phyloP scores from a whole-genome alignment of 73 alveolate species.

The Diophrys sp. region DNA sequence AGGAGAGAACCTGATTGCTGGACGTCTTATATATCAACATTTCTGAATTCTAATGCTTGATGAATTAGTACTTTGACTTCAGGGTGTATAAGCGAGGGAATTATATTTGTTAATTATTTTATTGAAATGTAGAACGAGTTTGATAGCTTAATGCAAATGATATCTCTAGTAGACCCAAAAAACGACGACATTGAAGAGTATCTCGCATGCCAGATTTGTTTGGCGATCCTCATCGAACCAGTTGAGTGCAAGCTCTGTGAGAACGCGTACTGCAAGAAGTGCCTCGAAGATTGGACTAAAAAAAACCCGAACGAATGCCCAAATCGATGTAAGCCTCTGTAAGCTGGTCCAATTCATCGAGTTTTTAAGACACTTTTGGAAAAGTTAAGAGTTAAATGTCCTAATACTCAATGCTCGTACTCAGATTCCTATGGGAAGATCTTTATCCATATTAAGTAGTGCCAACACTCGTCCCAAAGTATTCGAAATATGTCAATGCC shows the following conservation, averaged over 20 bases:
- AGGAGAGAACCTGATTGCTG: constrained; percentile 51
- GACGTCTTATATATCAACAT: constrained; percentile 64
- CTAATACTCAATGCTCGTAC: constrained; percentile 13
- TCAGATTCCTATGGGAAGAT: not conserved
- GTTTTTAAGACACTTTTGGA: constrained; percentile 10
- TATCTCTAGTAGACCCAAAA: not conserved
- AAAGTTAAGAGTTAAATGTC: constrained; percentile 34
- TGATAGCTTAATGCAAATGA: not conserved
- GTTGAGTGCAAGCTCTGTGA: constrained; percentile 18
- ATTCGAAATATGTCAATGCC: constrained; percentile 5
- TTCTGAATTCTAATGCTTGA: constrained; percentile 84
- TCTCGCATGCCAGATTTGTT: constrained; percentile 13
- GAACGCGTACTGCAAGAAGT: constrained; percentile 15
- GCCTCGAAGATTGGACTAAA: constrained; percentile 23
- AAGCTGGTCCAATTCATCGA: constrained; percentile 21
- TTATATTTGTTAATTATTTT: too few relatives aligned
- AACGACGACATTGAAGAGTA: constrained; percentile 1
- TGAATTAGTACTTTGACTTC: too few relatives aligned
- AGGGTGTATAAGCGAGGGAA: too few relatives aligned
- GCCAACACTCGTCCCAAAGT: constrained; percentile 12
- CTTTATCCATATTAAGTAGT: constrained; percentile 12
- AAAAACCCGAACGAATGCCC: constrained; percentile 18
- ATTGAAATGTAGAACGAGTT: not conserved
- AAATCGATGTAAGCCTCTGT: not conserved
- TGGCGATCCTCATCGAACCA: constrained; percentile 10